phyloP scores from a whole-genome alignment of 257 asterid genomes.

The Solanum chaucha region DNA sequence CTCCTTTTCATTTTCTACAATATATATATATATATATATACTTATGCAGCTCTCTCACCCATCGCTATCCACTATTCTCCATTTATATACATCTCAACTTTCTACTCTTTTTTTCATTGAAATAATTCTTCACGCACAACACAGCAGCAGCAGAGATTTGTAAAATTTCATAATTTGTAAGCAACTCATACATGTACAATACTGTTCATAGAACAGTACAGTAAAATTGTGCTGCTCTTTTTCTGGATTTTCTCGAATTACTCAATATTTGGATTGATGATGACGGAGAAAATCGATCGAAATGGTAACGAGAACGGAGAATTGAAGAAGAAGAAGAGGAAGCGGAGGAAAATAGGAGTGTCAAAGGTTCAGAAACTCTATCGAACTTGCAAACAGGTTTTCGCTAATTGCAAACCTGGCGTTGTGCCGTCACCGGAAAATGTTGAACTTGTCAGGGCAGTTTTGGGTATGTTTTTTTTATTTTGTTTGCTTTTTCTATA shows the following conservation, averaged over 20 bases:
- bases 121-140: background rate
- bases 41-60: background rate
- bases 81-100: background rate
- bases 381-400: conserved; percentile 53
- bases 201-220: background rate
- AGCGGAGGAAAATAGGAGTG: background rate
- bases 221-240: background rate
- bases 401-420: conserved; percentile 70
- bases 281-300: background rate
- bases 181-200: background rate
- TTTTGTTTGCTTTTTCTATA: background rate
- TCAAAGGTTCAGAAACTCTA: conserved; percentile 60
- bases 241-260: background rate
- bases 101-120: too few species aligned
- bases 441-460: conserved; percentile 39
- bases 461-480: conserved; percentile 42
- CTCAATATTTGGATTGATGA: background rate
- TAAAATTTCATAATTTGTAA: background rate
- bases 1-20: background rate
- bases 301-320: background rate
- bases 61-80: background rate
- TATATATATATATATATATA: background rate
- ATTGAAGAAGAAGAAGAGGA: background rate
- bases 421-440: conserved; percentile 60
- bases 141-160: background rate